Evolutionary conservation across 108 stramenopile species (phyloP).

Genomic region (Cyclotella sp.): DNA sequence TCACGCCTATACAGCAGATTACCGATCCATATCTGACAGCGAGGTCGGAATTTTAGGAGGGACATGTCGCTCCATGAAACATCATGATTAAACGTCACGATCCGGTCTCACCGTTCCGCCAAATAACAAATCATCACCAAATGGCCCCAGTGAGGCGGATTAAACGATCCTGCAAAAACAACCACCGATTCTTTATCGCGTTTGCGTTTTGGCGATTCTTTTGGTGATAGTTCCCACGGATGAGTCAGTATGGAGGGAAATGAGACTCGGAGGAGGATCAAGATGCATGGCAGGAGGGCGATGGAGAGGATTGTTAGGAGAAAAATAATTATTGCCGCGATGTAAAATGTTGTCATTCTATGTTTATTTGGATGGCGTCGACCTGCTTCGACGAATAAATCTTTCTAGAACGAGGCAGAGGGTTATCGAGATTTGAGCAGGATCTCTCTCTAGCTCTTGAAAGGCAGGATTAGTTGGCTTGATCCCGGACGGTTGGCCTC

Average conservation of each 20-base stretch:
- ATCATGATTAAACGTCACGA: neutral
- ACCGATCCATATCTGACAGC: slow-evolving; percentile 64
- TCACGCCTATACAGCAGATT: slow-evolving; percentile 80
- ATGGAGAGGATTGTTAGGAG: neutral
- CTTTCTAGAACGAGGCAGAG: no score
- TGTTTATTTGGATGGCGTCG: neutral
- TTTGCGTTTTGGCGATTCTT: slow-evolving; percentile 30
- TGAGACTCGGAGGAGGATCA: slow-evolving; percentile 32
- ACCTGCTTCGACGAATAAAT: no score
- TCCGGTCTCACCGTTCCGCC: slow-evolving; percentile 51
- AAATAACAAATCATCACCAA: slow-evolving; percentile 82
- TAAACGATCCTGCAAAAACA: slow-evolving; percentile 83
- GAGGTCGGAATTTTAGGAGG: neutral
- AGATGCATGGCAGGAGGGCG: neutral
- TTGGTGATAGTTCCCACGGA: slow-evolving; percentile 42
- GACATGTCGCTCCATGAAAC: neutral
- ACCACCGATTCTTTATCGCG: slow-evolving; percentile 54
- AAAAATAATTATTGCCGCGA: neutral
- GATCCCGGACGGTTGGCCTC: no score
- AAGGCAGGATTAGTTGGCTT: no score
- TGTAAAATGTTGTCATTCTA: neutral
- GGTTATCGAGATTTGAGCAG: no score
- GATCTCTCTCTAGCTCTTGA: no score
- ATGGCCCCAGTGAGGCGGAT: slow-evolving; percentile 89
- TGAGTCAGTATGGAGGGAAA: slow-evolving; percentile 49